phyloP scores from a whole-genome alignment of 345 rosid species.

The Populus davidiana region DNA sequence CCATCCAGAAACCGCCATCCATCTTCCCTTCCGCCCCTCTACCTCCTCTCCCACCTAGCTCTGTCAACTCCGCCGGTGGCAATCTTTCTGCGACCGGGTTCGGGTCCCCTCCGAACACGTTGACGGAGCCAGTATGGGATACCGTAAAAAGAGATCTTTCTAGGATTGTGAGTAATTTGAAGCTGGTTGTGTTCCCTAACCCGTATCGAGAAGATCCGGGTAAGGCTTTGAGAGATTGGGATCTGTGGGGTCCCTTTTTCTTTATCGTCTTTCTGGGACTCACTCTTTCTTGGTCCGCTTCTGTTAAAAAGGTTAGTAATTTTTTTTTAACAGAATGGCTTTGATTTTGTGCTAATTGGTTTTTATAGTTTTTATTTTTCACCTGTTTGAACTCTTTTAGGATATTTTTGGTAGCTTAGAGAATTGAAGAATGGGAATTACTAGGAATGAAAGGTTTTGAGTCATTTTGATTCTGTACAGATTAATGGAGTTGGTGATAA shows the following conservation, averaged over 20 bases:
- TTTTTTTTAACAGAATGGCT: not conserved
- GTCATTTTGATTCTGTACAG: not conserved
- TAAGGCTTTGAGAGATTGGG: constrained; percentile 98
- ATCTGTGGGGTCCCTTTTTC: constrained; percentile 98
- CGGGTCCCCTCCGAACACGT: constrained; percentile 76
- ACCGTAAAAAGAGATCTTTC: constrained; percentile 96
- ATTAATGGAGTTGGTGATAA: not conserved
- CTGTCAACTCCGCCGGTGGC: not conserved
- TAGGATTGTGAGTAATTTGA: constrained; percentile 87
- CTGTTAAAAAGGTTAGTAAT: constrained; percentile 54
- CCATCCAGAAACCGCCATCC: constrained; percentile 38
- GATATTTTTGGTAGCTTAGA: not conserved
- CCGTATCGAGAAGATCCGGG: constrained; percentile 94
- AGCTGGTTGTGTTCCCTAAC: constrained; percentile 94
- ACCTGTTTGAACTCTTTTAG: not conserved
- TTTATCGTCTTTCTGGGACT: constrained; percentile 91
- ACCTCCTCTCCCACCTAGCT: constrained; percentile 22
- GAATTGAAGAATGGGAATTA: not conserved
- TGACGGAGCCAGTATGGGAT: constrained; percentile 98
- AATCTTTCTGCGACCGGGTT: constrained; percentile 45
- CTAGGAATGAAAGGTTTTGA: not conserved
- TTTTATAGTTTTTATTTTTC: not conserved
- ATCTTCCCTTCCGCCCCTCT: constrained; percentile 42
- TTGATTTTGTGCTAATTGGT: not conserved
- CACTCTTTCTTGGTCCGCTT: constrained; percentile 82